Percentiles rank a stretch among this genome's conserved stretches.
phyloP scores from a whole-genome alignment of 441 rosid genomes.

The Arabidopsis hybrid region DNA sequence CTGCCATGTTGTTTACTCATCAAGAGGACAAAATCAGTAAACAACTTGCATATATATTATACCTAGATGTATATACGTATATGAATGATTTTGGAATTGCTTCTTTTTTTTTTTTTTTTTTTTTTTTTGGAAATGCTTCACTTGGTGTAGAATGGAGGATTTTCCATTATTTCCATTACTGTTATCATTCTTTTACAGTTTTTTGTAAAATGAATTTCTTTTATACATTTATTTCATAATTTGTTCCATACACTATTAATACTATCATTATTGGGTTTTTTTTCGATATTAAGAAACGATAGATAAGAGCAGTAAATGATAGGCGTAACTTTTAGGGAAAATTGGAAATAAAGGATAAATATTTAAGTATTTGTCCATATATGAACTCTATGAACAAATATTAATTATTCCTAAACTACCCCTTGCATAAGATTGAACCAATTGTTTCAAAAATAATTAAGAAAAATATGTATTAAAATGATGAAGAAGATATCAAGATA shows the following conservation, averaged over 20 bases:
- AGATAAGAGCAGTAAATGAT: neutral
- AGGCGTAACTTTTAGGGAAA: neutral
- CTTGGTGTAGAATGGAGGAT: neutral
- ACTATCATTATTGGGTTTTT: neutral
- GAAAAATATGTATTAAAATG: too few species aligned
- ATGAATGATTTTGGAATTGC: conserved; percentile 6
- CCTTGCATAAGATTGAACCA: too few species aligned
- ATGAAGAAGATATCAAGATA: too few species aligned
- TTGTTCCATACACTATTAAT: neutral
- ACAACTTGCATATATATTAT: conserved; percentile 18
- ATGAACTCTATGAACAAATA: too few species aligned
- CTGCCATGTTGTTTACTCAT: conserved; percentile 28
- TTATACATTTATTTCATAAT: neutral
- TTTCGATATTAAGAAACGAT: neutral
- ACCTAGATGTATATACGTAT: neutral
- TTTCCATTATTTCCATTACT: neutral
- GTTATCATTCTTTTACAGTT: neutral
- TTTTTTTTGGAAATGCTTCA: too few species aligned
- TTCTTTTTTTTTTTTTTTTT: too few species aligned
- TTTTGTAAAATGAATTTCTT: neutral
- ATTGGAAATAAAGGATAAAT: too few species aligned
- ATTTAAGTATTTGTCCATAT: too few species aligned
- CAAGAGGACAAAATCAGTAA: conserved; percentile 14
- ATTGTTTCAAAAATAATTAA: too few species aligned
- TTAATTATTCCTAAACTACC: too few species aligned